Percentiles rank a stretch among this genome's conserved stretches.
Evolutionary conservation across 768 basidiomycete genomes (phyloP).

Genomic region (Cyclocybe cylindracea): DNA sequence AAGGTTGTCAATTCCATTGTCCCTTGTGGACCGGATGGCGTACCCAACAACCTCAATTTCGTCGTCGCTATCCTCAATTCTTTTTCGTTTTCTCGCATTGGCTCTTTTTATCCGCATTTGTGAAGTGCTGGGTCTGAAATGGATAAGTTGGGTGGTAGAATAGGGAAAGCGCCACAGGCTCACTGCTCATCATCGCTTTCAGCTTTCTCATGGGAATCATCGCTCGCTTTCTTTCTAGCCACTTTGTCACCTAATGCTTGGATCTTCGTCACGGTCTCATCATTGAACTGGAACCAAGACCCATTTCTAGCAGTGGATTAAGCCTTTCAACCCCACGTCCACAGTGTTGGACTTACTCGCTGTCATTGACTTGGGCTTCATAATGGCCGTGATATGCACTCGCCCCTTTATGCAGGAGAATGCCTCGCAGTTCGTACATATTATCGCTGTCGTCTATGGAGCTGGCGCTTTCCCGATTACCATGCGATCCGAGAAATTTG

Average conservation of each 20-base stretch:
- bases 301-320: constrained; percentile 43
- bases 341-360: constrained; percentile 45
- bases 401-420: constrained; percentile 87
- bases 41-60: constrained; percentile 28
- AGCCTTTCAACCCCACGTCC: not conserved
- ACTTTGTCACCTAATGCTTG: constrained; percentile 51
- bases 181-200: constrained; percentile 17
- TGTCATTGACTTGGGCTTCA: constrained; percentile 81
- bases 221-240: constrained; percentile 24
- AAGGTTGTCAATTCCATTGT: not conserved
- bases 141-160: not conserved
- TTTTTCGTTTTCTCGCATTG: constrained; percentile 50
- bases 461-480: constrained; percentile 14
- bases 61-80: constrained; percentile 63
- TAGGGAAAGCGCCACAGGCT: constrained; percentile 1
- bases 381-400: constrained; percentile 94
- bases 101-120: constrained; percentile 36
- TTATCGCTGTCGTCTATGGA: constrained; percentile 21
- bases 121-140: constrained; percentile 22
- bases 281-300: constrained; percentile 92
- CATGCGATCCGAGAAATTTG: constrained; percentile 48
- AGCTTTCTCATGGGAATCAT: constrained; percentile 30
- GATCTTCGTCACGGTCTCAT: constrained; percentile 77
- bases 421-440: constrained; percentile 82
- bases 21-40: not conserved